Conservation (phyloP, 225 moss, liverwort and hornwort genomes). For the Rhytidiadelphus loreus region DNA sequence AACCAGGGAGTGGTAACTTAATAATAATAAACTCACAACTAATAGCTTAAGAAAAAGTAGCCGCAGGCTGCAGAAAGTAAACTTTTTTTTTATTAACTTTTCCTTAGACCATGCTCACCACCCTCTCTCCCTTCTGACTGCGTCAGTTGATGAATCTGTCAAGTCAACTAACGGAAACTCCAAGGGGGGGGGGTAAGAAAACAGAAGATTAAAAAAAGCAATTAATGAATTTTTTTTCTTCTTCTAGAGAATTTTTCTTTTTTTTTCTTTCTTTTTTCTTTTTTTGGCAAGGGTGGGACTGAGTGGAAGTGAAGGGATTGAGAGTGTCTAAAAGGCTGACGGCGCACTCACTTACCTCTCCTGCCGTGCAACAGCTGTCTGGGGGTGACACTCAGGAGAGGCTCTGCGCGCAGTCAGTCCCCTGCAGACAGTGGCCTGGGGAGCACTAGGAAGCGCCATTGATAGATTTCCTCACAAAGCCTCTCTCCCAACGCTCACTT, state of each 20-base stretch:
- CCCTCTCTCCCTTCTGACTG: background rate
- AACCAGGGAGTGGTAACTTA: background rate
- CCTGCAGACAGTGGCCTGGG: background rate
- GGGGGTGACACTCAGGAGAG: background rate
- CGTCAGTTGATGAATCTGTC: background rate
- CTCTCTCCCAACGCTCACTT: conserved; percentile 18
- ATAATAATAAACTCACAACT: no score
- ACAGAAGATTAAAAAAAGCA: background rate
- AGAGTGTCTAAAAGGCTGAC: background rate
- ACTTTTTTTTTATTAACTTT: background rate
- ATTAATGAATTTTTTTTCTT: background rate
- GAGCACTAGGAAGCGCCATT: background rate
- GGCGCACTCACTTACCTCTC: conserved; percentile 8
- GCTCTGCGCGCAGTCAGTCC: background rate
- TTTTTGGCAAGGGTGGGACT: background rate
- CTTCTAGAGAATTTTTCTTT: background rate
- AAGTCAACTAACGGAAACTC: background rate
- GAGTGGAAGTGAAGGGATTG: background rate
- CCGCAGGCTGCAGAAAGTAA: background rate
- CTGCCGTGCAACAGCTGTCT: conserved; percentile 4
- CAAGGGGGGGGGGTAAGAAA: background rate
- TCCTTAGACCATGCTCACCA: background rate
- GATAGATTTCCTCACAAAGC: background rate
- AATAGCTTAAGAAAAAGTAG: background rate
- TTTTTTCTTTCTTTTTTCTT: background rate